Conservation (phyloP, 805 yeast species). For the Yamadazyma insecticola region DNA sequence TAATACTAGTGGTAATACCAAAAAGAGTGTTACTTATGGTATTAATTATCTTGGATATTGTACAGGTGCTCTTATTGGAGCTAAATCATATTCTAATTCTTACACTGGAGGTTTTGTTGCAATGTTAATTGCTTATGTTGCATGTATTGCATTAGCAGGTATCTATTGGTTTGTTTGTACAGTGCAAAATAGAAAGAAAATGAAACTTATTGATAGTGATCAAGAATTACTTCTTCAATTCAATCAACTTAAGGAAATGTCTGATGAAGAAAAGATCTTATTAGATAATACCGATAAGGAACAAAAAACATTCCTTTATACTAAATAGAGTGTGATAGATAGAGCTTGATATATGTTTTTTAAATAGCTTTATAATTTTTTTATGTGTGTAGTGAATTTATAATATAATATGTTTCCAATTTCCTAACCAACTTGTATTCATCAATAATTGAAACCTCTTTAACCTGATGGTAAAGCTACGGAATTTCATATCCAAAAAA, state of each 20-base stretch:
- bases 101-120: constrained; percentile 18
- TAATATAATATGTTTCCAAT: no score
- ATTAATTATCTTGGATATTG: constrained; percentile 29
- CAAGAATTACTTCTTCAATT: constrained; percentile 6
- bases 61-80: constrained; percentile 24
- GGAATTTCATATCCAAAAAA: no score
- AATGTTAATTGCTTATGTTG: constrained; percentile 15
- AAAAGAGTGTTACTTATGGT: constrained; percentile 28
- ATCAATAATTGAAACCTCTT: no score
- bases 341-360: no score
- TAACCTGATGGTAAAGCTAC: no score
- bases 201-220: constrained; percentile 7
- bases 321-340: constrained; percentile 9
- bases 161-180: constrained; percentile 13
- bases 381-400: no score
- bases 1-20: constrained; percentile 26
- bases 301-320: constrained; percentile 14
- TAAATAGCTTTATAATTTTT: no score
- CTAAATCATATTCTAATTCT: constrained; percentile 17
- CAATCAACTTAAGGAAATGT: constrained; percentile 4
- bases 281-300: constrained; percentile 18
- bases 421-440: no score
- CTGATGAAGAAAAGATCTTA: constrained; percentile 7
- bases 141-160: constrained; percentile 11
- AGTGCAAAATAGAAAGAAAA: constrained; percentile 13